phyloP scores from a whole-genome alignment of 352 stramenopile genomes.

The Globisporangium alternatum region DNA sequence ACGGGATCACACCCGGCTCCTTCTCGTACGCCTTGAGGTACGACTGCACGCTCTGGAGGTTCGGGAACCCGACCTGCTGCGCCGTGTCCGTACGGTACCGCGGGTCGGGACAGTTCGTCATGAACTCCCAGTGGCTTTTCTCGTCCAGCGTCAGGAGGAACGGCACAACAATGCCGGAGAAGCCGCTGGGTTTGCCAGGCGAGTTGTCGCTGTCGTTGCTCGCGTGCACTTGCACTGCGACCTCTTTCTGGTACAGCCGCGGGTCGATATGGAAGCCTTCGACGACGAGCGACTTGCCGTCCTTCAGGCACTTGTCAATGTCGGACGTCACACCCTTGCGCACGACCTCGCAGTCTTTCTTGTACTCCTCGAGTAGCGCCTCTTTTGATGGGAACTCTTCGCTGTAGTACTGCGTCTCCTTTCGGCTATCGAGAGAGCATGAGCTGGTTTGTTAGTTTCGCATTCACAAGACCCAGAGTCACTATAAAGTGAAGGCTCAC shows the following conservation, averaged over 20 bases:
- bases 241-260: constrained; percentile 78
- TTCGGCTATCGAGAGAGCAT: constrained; percentile 16
- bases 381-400: constrained; percentile 58
- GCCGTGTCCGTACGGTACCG: constrained; percentile 63
- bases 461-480: neutral
- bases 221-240: constrained; percentile 31
- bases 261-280: constrained; percentile 87
- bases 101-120: constrained; percentile 79
- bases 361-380: constrained; percentile 65
- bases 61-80: constrained; percentile 50
- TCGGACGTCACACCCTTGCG: constrained; percentile 80
- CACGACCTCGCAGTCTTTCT: constrained; percentile 76
- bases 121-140: constrained; percentile 71
- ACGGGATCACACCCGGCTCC: constrained; percentile 48
- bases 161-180: constrained; percentile 75
- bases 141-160: constrained; percentile 73
- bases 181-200: constrained; percentile 20
- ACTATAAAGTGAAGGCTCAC: constrained; percentile 22
- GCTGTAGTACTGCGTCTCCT: constrained; percentile 70
- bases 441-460: neutral
- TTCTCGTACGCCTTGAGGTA: constrained; percentile 55
- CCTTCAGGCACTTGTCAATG: constrained; percentile 88
- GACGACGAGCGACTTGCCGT: constrained; percentile 88
- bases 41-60: constrained; percentile 77
- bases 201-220: constrained; percentile 5